Evolutionary conservation across 176 grass and related monocot species (phyloP).

Genomic region (Alopecurus myosuroides): DNA sequence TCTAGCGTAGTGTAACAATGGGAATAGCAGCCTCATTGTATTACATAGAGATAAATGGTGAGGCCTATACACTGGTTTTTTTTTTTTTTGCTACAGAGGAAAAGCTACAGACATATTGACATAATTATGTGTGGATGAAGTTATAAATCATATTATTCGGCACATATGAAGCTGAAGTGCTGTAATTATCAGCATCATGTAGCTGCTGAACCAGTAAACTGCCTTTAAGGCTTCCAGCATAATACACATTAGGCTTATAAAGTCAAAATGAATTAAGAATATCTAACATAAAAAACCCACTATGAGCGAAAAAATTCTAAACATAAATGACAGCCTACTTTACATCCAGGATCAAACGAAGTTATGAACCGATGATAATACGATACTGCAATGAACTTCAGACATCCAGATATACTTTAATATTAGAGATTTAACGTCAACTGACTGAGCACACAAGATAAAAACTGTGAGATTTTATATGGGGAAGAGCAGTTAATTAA

Average conservation of each 20-base stretch:
- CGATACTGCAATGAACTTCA: not conserved
- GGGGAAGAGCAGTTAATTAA: too few species aligned
- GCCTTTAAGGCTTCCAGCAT: not conserved
- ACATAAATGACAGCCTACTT: not conserved
- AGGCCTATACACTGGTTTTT: too few species aligned
- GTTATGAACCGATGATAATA: not conserved
- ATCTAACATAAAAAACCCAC: not conserved
- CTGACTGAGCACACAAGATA: too few species aligned
- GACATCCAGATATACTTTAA: not conserved
- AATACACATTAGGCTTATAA: constrained; percentile 11
- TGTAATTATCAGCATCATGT: not conserved
- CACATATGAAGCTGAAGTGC: not conserved
- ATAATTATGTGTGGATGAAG: too few species aligned
- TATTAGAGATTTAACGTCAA: too few species aligned
- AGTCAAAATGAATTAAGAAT: not conserved
- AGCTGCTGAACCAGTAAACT: not conserved
- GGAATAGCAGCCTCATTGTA: too few species aligned
- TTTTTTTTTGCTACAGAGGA: too few species aligned
- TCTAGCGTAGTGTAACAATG: too few species aligned
- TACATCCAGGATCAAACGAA: not conserved
- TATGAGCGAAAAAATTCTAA: not conserved
- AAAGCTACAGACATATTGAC: too few species aligned
- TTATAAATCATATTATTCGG: too few species aligned
- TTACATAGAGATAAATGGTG: too few species aligned
- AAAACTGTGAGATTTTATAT: too few species aligned